Percentiles rank a stretch among this genome's conserved stretches.
phyloP scores from a whole-genome alignment of 2,329 filamentous ascomycete genomes.

The Pseudogymnoascus sp. region DNA sequence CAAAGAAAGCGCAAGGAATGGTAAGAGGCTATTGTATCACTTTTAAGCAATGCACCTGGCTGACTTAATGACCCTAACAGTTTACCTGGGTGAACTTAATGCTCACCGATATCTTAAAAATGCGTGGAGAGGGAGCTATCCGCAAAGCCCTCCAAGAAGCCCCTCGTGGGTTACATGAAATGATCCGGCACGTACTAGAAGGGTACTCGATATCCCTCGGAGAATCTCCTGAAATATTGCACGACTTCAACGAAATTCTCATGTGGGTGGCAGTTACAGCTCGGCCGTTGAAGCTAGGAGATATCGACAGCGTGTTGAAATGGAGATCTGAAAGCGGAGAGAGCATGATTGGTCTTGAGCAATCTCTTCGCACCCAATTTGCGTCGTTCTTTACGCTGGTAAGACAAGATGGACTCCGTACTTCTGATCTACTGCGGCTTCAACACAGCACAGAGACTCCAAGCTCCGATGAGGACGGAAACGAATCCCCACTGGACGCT shows the following conservation, averaged over 20 bases:
- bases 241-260: neutral
- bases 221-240: neutral
- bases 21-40: neutral
- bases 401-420: neutral
- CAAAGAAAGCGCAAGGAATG: neutral
- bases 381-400: neutral
- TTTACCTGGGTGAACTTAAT: slow-evolving; percentile 1
- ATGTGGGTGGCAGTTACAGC: neutral
- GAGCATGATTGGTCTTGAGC: neutral
- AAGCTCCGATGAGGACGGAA: neutral
- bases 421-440: neutral
- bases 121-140: neutral
- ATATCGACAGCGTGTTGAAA: neutral
- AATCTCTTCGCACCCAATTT: neutral
- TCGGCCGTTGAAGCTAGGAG: neutral
- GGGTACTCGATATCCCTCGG: neutral
- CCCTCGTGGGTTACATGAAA: neutral
- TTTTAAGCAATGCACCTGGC: neutral
- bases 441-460: neutral
- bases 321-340: neutral
- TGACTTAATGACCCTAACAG: neutral
- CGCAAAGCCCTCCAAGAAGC: neutral
- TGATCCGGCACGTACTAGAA: neutral
- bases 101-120: neutral
- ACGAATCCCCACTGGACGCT: neutral